A percentile compares a stretch with the other conserved stretches of the same genome.
Conservation (phyloP, 2,329 filamentous ascomycete genomes). For the Karstenula rhodostoma region DNA sequence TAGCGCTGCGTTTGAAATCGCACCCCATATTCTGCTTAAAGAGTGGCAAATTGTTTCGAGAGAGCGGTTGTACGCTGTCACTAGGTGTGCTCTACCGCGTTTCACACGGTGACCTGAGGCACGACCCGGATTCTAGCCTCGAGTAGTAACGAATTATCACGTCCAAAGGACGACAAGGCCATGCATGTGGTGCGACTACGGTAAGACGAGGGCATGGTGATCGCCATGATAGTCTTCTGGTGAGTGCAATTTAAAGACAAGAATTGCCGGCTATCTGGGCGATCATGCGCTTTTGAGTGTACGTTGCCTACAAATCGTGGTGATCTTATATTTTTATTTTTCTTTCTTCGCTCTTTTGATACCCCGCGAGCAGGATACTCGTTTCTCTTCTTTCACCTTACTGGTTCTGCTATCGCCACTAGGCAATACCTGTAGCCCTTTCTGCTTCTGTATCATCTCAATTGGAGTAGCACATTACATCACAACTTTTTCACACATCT, state of each 20-base stretch:
- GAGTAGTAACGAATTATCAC: not conserved
- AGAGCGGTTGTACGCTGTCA: not conserved
- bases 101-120: constrained; percentile 7
- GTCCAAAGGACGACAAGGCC: not conserved
- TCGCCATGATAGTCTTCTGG: not conserved
- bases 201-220: constrained; percentile 7
- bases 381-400: not conserved
- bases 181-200: constrained; percentile 3
- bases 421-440: not conserved
- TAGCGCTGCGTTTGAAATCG: constrained; percentile 11
- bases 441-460: not conserved
- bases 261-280: not conserved
- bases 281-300: constrained; percentile 1
- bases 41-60: constrained; percentile 10
- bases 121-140: not conserved
- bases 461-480: not conserved
- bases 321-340: not conserved
- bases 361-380: constrained; percentile 5
- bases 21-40: not conserved
- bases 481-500: not conserved
- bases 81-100: constrained; percentile 5
- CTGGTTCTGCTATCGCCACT: not conserved
- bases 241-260: not conserved
- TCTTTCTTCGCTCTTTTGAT: constrained; percentile 3
- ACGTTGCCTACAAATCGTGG: not conserved